Evolutionary conservation across 371 early-diverging fungal species (phyloP), one percentile per base, ranked within the genome.

Genomic region (Mucor velutinosus): DNA sequence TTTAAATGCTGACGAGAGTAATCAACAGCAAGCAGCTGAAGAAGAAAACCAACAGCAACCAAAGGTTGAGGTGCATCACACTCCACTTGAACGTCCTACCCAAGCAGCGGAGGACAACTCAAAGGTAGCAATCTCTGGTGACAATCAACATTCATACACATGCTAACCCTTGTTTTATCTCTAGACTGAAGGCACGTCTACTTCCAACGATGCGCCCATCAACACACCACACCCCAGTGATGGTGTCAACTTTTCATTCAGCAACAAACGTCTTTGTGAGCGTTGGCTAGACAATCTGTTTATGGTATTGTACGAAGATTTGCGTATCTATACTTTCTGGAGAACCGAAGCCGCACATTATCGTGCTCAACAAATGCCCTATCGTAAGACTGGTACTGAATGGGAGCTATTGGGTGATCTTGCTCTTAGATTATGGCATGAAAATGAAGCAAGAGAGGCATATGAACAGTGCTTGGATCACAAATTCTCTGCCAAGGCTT

Each of bases 201-300:
- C 58, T 19, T 1, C 29, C 17, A 49, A 19, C 21, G 51, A 10
- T 12, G 39, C 3, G 43, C 23, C 30, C 12, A 33, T 30, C 5
- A 35, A 12, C 23, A 59, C 69, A 53, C 69, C 69, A 43, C 58
- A 69, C 25, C 69, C 69, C n/a, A 69, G 69, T 10, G 69, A 69
- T 15, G 69, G 69, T 14, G 72, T 72, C 23, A 73, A 77, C 60
- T 89, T 89, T 59, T 86, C 88, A 27, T 94, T 95, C 73, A 89
- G 91, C 57, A 92, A 93, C 82, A 98, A 99, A 84, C 88, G 99
- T 19, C 88, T 99, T 45, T 99, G 99, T 71, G 99, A 99, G 72
- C 94, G 97, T 70, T 99, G 99, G 99, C 85, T 99, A 70, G 99
- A 99, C 77, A 96, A 97, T 75, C 83, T 97, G 45, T 97, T 98